Evolutionary conservation across 768 basidiomycete genomes (phyloP), one percentile per base, ranked within the genome.

Genomic region (Leccinum barrowsii): DNA sequence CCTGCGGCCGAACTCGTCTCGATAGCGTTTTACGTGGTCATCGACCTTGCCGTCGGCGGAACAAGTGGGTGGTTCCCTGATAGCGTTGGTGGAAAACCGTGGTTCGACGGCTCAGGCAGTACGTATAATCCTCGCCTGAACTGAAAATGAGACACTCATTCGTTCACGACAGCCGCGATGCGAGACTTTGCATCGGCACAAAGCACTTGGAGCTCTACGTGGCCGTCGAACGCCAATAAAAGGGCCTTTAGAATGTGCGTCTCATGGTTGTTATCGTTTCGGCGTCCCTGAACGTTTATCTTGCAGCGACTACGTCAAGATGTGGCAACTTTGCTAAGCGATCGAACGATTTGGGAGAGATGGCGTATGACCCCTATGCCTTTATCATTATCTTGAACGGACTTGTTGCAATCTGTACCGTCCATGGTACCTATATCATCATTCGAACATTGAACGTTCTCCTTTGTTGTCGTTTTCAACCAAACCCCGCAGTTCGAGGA

Each of bases 41-140:
- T 95, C 68, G 82, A 90, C 69, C 81, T 94, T 35, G 91, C 86
- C 2, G 90, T 83, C 10, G 93, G 93, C 10, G 86, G 86, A 2
- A 92, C 89, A 37, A 91, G 83, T 62, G 92, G 86, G 30, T 71
- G 70, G 70, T 71, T 71, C 55, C 70, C 70, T 1, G 70, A 71
- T 35, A 19, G 77, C 10, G 83, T 89, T 47, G 92, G 91, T 17
- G 76, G 80, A 12, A 71, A 71, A 24, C 57, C 66, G 21, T 92
- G 90, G 90, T 78, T 85, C 32, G 85, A 92, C 68, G 74, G 74
- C 17, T 81, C 81, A 34, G 63, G 60, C 44, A 80, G 81, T 85
- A 64, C 46, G 80, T 75, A 3, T 1, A 17, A n/a, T 50, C n/a
- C 34, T 32, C 46, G 3, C 6, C 44, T 58, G 49, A 50, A 22